Conservation (phyloP, 148 eudicot species). For the Heliosperma pusillum region DNA sequence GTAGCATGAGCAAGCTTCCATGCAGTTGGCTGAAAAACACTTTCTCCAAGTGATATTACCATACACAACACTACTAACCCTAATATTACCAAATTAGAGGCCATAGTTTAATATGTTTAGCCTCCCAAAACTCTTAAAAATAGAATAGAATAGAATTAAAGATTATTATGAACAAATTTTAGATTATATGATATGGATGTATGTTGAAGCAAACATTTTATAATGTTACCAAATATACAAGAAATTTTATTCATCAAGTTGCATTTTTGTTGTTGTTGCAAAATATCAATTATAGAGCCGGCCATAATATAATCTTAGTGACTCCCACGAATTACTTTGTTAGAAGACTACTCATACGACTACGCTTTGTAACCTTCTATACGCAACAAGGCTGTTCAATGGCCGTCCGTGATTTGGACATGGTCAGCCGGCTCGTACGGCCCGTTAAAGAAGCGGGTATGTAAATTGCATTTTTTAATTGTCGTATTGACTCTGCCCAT, state of each 20-base stretch:
- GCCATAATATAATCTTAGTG: slow-evolving; percentile 22
- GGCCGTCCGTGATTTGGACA: too few species aligned
- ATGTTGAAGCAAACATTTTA: too few species aligned
- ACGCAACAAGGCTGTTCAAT: background rate
- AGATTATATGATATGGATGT: too few species aligned
- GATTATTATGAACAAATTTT: background rate
- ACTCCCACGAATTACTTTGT: slow-evolving; percentile 25
- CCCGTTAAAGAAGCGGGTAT: too few species aligned
- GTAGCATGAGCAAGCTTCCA: slow-evolving; percentile 75
- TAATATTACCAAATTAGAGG: background rate
- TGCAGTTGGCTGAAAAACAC: slow-evolving; percentile 19
- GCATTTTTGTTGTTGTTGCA: too few species aligned
- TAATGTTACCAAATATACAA: background rate
- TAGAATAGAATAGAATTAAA: background rate
- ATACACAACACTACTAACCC: slow-evolving; percentile 5
- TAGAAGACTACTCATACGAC: background rate
- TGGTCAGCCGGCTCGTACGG: too few species aligned
- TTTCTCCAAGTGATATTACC: slow-evolving; percentile 6
- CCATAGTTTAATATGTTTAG: background rate
- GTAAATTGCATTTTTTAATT: too few species aligned
- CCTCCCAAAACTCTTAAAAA: background rate
- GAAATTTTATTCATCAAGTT: background rate
- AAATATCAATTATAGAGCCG: slow-evolving; percentile 6
- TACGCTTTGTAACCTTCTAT: background rate
- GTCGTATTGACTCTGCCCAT: too few species aligned